These are phyloP conservation scores for Citrus mangshanensis DNA, from an alignment of 345 rosid genomes.

Conservation along the genomic window DNA sequence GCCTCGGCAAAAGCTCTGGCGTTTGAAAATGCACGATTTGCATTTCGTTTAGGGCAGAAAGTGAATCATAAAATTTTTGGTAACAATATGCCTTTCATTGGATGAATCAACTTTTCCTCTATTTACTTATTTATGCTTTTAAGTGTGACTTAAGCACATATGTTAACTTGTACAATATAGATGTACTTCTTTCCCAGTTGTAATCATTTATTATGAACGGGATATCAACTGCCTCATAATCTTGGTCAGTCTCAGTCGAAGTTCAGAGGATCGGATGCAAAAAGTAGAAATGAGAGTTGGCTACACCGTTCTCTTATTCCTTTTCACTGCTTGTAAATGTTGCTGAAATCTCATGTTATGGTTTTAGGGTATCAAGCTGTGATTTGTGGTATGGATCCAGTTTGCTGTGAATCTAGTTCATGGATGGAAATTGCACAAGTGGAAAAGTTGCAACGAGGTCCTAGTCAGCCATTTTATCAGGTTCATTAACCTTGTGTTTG, in stretches of 20 bases:
- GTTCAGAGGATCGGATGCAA: neutral
- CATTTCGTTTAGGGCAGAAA: constrained; percentile 93
- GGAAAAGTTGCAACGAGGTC: constrained; percentile 67
- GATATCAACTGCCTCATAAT: constrained; percentile 3
- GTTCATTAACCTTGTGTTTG: constrained; percentile 28
- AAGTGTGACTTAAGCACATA: neutral
- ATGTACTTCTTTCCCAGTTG: neutral
- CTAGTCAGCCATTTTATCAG: constrained; percentile 97
- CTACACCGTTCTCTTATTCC: neutral
- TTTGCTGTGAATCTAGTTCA: constrained; percentile 80
- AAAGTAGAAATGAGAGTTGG: neutral
- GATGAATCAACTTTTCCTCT: constrained; percentile 1
- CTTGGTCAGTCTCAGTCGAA: neutral
- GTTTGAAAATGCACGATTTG: constrained; percentile 70
- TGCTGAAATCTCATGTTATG: neutral
- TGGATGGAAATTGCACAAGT: constrained; percentile 88
- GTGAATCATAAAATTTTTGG: constrained; percentile 77
- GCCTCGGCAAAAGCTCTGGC: constrained; percentile 82
- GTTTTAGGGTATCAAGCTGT: constrained; percentile 76
- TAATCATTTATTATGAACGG: neutral
- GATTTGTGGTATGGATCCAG: constrained; percentile 94
- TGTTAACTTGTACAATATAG: neutral
- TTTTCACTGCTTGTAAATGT: neutral
- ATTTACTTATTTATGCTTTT: neutral
- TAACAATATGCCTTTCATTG: constrained; percentile 23